phyloP scores from a whole-genome alignment of 305 asterid species.

The Fraxinus floribunda region DNA sequence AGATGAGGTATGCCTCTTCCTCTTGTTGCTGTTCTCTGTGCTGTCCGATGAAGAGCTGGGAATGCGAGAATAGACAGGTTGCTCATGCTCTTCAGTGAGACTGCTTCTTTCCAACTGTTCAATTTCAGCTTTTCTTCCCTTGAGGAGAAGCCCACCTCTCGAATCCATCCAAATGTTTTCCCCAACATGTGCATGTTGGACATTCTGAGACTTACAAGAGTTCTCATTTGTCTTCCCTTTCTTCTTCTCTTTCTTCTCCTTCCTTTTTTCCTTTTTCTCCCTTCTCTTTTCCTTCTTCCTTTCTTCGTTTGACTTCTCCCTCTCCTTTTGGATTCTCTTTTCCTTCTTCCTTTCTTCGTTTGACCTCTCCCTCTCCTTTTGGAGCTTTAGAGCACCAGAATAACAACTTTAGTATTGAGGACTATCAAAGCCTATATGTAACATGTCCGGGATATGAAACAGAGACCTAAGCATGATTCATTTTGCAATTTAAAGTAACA shows the following conservation, averaged over 20 bases:
- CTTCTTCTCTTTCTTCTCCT: conserved; percentile 12
- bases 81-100: conserved; percentile 64
- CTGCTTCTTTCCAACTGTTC: conserved; percentile 62
- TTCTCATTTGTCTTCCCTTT: conserved; percentile 24
- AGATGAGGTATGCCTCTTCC: conserved; percentile 51
- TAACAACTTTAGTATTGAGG: conserved; percentile 53
- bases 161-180: not conserved
- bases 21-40: conserved; percentile 72
- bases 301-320: conserved; percentile 24
- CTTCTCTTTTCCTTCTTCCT: conserved; percentile 18
- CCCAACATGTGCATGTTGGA: not conserved
- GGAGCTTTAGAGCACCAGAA: conserved; percentile 90
- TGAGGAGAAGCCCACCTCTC: conserved; percentile 23
- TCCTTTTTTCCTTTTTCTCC: conserved; percentile 18
- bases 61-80: conserved; percentile 34
- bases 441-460: conserved; percentile 41
- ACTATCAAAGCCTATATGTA: conserved; percentile 31
- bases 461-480: conserved; percentile 25
- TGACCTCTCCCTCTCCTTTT: conserved; percentile 52
- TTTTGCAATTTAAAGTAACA: conserved; percentile 1
- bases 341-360: conserved; percentile 51
- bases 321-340: conserved; percentile 20
- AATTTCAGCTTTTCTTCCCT: conserved; percentile 34
- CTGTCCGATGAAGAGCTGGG: conserved; percentile 74
- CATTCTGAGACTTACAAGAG: conserved; percentile 11